Conservation (phyloP, 2,329 filamentous ascomycete species). For the Beauveria scarabaeidicola region DNA sequence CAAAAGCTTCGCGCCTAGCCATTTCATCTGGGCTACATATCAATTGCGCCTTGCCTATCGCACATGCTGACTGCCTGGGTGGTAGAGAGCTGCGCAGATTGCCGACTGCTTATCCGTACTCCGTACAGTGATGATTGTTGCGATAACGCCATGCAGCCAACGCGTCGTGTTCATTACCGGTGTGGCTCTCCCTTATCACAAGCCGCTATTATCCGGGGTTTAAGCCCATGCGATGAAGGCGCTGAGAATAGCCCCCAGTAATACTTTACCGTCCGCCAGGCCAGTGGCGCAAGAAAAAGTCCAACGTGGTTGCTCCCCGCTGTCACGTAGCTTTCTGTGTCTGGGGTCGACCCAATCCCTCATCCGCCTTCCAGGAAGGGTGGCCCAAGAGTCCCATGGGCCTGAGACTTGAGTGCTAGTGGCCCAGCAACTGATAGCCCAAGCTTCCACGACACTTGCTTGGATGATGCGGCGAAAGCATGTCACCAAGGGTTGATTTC, state of each 20-base stretch:
- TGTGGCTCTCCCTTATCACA: constrained; percentile 3
- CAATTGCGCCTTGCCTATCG: not conserved
- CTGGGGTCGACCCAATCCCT: not conserved
- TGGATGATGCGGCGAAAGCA: not conserved
- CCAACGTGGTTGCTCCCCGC: constrained; percentile 8
- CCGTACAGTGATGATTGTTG: not conserved
- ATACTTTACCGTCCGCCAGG: not conserved
- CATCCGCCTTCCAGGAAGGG: not conserved
- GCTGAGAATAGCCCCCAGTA: not conserved
- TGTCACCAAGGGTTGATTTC: not conserved
- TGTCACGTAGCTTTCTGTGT: constrained; percentile 10
- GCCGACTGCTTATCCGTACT: not conserved
- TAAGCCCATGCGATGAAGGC: not conserved
- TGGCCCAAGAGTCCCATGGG: not conserved
- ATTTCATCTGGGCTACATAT: no score
- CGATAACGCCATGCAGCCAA: not conserved
- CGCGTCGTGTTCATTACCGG: not conserved
- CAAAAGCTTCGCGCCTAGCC: not conserved
- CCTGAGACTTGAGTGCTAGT: not conserved
- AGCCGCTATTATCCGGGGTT: not conserved
- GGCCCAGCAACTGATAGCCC: not conserved
- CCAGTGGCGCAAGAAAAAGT: not conserved
- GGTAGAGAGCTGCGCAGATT: not conserved
- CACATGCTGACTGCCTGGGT: not conserved
- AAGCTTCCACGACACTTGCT: not conserved